A percentile compares a stretch with the other conserved stretches of the same genome.
Evolutionary conservation across 83 land plant species (phyloP).

Genomic region (Picea abies): DNA sequence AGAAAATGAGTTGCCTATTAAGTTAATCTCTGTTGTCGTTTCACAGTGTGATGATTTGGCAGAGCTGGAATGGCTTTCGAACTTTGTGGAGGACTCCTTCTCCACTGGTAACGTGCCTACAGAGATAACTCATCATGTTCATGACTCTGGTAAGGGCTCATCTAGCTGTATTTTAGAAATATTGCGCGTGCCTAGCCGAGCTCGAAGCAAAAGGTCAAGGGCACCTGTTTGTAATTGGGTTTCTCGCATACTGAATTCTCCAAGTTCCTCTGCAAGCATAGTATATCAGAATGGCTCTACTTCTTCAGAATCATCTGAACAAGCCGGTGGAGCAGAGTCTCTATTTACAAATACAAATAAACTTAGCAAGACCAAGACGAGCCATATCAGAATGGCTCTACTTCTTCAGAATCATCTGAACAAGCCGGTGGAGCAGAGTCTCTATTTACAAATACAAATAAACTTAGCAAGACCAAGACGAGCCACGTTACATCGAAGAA

Average conservation of each 20-base stretch:
- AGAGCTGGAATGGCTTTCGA: conserved; percentile 31
- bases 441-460: background rate
- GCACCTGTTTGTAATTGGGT: conserved; percentile 17
- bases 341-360: background rate
- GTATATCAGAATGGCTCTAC: conserved; percentile 3
- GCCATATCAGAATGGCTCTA: background rate
- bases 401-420: background rate
- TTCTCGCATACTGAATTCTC: conserved; percentile 10
- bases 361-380: background rate
- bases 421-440: background rate
- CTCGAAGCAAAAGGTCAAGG: conserved; percentile 19
- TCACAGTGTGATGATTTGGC: conserved; percentile 6
- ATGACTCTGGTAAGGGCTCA: background rate
- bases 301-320: background rate
- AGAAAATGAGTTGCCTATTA: background rate
- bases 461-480: background rate
- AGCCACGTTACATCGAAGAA: background rate
- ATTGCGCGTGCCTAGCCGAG: background rate
- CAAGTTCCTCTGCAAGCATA: conserved; percentile 6
- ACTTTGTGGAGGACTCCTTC: conserved; percentile 34
- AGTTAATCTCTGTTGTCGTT: background rate
- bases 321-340: background rate
- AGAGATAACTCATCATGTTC: background rate
- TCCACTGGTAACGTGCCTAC: background rate
- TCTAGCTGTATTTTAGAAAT: background rate